Conservation (phyloP, 345 rosid species). For the Melaleuca alternifolia region DNA sequence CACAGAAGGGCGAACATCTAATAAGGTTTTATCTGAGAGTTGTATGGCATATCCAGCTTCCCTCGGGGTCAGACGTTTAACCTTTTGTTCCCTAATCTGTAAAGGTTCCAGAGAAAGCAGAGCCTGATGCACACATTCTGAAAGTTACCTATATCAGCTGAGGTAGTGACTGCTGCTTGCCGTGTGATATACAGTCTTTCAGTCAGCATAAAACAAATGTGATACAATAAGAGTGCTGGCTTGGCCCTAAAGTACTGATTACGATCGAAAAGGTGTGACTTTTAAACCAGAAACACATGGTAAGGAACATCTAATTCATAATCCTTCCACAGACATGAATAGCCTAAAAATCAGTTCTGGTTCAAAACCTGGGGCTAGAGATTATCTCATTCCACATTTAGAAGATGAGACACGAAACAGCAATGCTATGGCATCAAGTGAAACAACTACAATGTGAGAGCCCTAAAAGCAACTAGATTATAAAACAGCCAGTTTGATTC, state of each 20-base stretch:
- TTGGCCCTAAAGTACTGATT: not conserved
- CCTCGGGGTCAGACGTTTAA: conserved; percentile 69
- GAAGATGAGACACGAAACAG: not conserved
- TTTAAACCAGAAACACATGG: not conserved
- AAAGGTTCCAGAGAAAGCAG: not conserved
- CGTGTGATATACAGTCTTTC: not conserved
- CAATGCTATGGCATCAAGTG: not conserved
- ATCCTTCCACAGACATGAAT: not conserved
- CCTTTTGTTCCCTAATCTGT: conserved; percentile 77
- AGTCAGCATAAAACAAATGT: not conserved
- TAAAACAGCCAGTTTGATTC: not conserved
- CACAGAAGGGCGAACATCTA: conserved; percentile 73
- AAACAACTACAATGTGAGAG: not conserved
- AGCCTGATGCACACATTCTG: not conserved
- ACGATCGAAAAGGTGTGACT: not conserved
- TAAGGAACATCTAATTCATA: not conserved
- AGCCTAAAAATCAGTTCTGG: not conserved
- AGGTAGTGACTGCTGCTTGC: not conserved
- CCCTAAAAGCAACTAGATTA: not conserved
- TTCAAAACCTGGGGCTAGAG: not conserved
- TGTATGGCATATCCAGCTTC: conserved; percentile 93
- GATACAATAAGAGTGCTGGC: not conserved
- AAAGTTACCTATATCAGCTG: not conserved
- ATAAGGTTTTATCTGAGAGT: conserved; percentile 67
- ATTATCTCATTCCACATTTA: not conserved